Base-by-base conservation (phyloP, 805 yeast genomes). In the Candida oleophila region DNA sequence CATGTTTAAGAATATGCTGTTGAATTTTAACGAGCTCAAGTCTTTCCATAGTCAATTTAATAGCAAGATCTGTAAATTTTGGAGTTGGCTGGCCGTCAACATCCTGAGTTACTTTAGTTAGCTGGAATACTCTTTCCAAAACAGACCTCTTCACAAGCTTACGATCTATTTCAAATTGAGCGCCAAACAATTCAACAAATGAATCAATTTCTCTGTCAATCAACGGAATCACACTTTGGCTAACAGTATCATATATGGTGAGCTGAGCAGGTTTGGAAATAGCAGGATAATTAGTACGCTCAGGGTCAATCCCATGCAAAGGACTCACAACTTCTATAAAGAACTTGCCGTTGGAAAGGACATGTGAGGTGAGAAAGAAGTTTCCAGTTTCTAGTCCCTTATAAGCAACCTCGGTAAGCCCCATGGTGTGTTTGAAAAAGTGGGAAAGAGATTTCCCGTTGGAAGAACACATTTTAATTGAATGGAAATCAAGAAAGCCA, bases 381-480 rank as follows among this genome's bases (percentile, higher is more conserved):
- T 84, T 77, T 1, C 85, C 87, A 1, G 85, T 85, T 57, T 86
- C 94, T 39, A 89, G 70, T 4, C 89, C 89, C 48, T 64, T 73
- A 54, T 74, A 78, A 1, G 90, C 94, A 34, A 83, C 61, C 33
- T 75, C 78, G 18, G 67, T 53, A 61, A 89, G 89, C 0, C 95
- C 96, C 64, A 81, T 76, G 4, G 77, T 65, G 14, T 70, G 56
- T 39, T 78, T 72, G 48, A 83, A 78, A 57, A 74, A 77, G 19
- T 65, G 59, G 0, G 95, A 83, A 39, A 81, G 69, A 49, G 80
- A 80, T 49, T 79, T 81, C 20, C 92, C 87, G 52, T 87, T 86
- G n/a, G 88, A 78, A 11, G 83, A 85, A 49, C 83, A 85, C 73
- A 85, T 80, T 12, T 85, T 83, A 3, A 87, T 72, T 55, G 83